Conservation (phyloP, 2,329 filamentous ascomycete species). For the Penicillium psychrosexuale region DNA sequence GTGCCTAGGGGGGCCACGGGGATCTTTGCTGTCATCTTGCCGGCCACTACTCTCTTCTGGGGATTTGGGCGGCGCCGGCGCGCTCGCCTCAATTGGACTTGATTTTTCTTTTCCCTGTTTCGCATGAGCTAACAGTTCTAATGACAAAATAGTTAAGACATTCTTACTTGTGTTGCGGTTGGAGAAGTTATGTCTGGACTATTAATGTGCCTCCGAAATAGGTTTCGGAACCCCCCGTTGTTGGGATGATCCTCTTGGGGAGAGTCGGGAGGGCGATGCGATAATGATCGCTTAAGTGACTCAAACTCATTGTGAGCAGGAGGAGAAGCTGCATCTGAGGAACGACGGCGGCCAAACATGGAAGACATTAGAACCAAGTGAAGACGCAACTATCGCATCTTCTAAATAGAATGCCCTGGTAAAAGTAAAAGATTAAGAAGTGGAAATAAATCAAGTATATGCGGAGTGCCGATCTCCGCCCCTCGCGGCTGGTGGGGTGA, state of each 20-base stretch:
- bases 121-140: background rate
- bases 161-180: slow-evolving; percentile 4
- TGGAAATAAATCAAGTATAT: background rate
- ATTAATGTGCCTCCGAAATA: slow-evolving; percentile 25
- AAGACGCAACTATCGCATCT: background rate
- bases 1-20: slow-evolving; percentile 3
- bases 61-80: background rate
- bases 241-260: background rate
- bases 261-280: slow-evolving; percentile 10
- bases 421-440: background rate
- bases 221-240: slow-evolving; percentile 17
- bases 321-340: slow-evolving; percentile 19
- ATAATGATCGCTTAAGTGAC: slow-evolving; percentile 4
- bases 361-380: slow-evolving; percentile 20
- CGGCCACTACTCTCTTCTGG: background rate
- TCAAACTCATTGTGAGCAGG: slow-evolving; percentile 10
- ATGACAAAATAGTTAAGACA: too few relatives aligned
- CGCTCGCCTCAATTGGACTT: background rate
- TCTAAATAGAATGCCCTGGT: background rate
- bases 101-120: background rate
- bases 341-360: slow-evolving; percentile 29
- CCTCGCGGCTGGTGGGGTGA: slow-evolving; percentile 13
- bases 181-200: background rate
- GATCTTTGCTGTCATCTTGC: slow-evolving; percentile 1
- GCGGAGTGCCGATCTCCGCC: slow-evolving; percentile 14